Base-by-base conservation (phyloP, 768 basidiomycete species). In the Tulasnella calospora region DNA sequence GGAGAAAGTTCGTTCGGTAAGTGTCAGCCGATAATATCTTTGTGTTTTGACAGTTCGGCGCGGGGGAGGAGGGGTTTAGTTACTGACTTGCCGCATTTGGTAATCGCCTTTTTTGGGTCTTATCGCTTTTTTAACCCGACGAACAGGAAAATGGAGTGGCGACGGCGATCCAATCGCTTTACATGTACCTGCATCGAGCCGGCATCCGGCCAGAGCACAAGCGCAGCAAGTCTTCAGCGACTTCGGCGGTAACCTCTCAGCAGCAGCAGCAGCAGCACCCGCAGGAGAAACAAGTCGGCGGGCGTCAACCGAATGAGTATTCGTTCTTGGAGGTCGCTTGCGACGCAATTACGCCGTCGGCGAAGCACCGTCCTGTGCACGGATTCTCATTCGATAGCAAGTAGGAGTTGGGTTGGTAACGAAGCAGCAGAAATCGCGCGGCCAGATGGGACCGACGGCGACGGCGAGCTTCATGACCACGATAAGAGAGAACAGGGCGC, bases 81-180 rank as follows among this genome's bases (percentile, higher is more conserved):
- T 13, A 27, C 46, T 73, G 71, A 73, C 71, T 27, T 17, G 33
- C 46, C 35, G 17, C 27, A 30, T 27, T 73, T 73, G 71, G 46
- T 21, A 73, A 27, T 41, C 17, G 9, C 19, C 27, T 15, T n/a
- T 33, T 55, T 70, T 19, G 33, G 44, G 71, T 67, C 61, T 67
- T 67, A 67, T 67, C 61, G 9, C 8, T 67, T 67, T n/a, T n/a
- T n/a, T n/a, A n/a, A 4, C 23, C 55, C n/a, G 27, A 46, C 30
- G 41, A 82, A 12, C 77, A 89, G 88, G 90, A 91, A 85, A 84
- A 89, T 75, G 90, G 90, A 46, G 88, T 90, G 8, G 86, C 86
- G 74, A 86, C 85, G n/a, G 89, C 90, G 12, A 89, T 91, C 40
- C 83, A 86, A 47, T 85, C 86, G 7, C 88, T 92, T 47, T 88